These are phyloP conservation scores for Thelonectria olida DNA, from an alignment of 2,329 filamentous ascomycete species.

Conservation along the genomic window DNA sequence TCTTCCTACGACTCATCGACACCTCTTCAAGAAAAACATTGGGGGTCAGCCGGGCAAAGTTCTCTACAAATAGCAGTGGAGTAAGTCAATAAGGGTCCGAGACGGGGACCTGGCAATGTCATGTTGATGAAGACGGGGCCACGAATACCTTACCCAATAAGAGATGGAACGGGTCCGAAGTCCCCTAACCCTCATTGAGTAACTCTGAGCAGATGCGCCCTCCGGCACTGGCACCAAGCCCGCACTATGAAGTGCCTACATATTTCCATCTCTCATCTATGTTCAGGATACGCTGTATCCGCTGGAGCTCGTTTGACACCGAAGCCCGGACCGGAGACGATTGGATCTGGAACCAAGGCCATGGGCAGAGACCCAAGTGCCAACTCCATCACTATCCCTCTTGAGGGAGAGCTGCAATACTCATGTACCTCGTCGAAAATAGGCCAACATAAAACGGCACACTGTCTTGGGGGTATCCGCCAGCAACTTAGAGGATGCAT, in stretches of 20 bases:
- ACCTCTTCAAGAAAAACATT: neutral
- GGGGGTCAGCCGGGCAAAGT: neutral
- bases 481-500: no score
- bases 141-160: conserved; percentile 13
- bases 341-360: conserved; percentile 18
- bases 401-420: conserved; percentile 5
- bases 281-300: conserved; percentile 2
- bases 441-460: conserved; percentile 4
- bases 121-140: conserved; percentile 7
- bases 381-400: conserved; percentile 7
- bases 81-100: conserved; percentile 3
- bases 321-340: conserved; percentile 20
- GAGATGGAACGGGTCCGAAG: conserved; percentile 3
- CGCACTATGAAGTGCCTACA: neutral
- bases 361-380: conserved; percentile 12
- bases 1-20: neutral
- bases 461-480: conserved; percentile 4
- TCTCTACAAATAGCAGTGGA: conserved; percentile 6
- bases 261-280: conserved; percentile 3
- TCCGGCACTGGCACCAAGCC: conserved; percentile 18
- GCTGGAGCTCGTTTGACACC: conserved; percentile 2
- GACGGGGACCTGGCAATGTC: conserved; percentile 6
- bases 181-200: conserved; percentile 19
- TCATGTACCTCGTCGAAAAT: neutral
- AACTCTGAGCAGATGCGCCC: conserved; percentile 10